Percentiles rank a stretch among this genome's conserved stretches.
Evolutionary conservation across 805 yeast species (phyloP).

Genomic region (Yamadazyma scolyti): DNA sequence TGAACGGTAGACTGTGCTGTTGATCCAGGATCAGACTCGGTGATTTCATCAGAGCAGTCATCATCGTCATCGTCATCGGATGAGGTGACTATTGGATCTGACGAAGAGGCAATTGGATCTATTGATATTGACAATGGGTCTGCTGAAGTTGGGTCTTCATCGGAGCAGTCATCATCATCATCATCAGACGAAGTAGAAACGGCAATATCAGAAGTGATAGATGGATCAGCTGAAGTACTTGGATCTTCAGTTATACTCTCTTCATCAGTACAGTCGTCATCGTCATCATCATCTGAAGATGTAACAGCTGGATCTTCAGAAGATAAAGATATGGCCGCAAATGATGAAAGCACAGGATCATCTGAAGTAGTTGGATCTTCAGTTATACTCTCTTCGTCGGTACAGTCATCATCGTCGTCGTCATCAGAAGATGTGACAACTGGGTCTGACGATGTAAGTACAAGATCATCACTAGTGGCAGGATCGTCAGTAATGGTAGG

Average conservation of each 20-base stretch:
- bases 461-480: neutral
- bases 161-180: conserved; percentile 5
- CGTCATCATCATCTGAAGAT: conserved; percentile 13
- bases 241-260: conserved; percentile 1
- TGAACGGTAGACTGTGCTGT: neutral
- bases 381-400: conserved; percentile 5
- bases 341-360: neutral
- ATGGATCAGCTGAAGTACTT: conserved; percentile 6
- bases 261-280: conserved; percentile 15
- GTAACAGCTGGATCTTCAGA: conserved; percentile 5
- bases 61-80: no score
- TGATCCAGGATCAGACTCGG: no score
- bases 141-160: conserved; percentile 1
- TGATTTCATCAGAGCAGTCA: no score
- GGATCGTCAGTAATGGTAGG: neutral
- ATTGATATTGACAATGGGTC: no score
- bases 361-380: conserved; percentile 1
- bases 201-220: conserved; percentile 4
- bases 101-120: no score
- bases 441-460: no score
- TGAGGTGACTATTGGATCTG: no score
- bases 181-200: conserved; percentile 1
- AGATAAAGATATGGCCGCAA: conserved; percentile 1
- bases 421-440: conserved; percentile 2
- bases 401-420: conserved; percentile 10